phyloP scores from a whole-genome alignment of 768 basidiomycete genomes.

The Tricholoma furcatifolium region DNA sequence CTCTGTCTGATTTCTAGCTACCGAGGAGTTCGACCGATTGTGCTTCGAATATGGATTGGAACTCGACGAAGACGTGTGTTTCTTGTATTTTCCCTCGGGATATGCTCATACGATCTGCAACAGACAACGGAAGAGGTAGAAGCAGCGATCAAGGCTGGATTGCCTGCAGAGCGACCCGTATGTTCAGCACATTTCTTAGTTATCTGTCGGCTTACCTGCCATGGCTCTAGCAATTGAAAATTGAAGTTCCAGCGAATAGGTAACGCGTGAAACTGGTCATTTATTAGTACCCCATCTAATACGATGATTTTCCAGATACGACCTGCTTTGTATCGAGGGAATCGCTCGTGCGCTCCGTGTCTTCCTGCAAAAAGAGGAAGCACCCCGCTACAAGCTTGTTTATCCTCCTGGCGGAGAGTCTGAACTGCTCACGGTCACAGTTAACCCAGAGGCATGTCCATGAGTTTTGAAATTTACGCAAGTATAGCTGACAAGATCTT shows the following conservation, averaged over 20 bases:
- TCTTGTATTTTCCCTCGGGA: neutral
- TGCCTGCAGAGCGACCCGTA: constrained; percentile 84
- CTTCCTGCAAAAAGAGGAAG: constrained; percentile 69
- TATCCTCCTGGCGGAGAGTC: constrained; percentile 69
- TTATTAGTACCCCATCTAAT: constrained; percentile 3
- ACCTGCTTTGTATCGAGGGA: constrained; percentile 96
- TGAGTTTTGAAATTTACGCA: too few species aligned
- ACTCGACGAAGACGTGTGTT: constrained; percentile 91
- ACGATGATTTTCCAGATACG: constrained; percentile 63
- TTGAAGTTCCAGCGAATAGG: constrained; percentile 99
- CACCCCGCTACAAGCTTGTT: constrained; percentile 74
- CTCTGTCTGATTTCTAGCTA: constrained; percentile 49
- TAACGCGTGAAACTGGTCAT: constrained; percentile 19
- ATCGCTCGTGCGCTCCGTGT: constrained; percentile 82
- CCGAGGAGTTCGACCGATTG: constrained; percentile 91
- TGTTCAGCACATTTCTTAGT: constrained; percentile 20
- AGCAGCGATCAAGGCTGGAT: constrained; percentile 76
- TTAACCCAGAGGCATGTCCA: constrained; percentile 67
- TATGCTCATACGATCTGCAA: neutral
- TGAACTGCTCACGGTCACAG: constrained; percentile 61
- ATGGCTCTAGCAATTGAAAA: constrained; percentile 83
- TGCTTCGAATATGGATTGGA: constrained; percentile 98
- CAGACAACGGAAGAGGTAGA: constrained; percentile 91
- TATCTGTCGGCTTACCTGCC: neutral
- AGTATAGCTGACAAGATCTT: neutral